Evolutionary conservation across 2,329 filamentous ascomycete species (phyloP).

Genomic region (Parafenestella ontariensis): DNA sequence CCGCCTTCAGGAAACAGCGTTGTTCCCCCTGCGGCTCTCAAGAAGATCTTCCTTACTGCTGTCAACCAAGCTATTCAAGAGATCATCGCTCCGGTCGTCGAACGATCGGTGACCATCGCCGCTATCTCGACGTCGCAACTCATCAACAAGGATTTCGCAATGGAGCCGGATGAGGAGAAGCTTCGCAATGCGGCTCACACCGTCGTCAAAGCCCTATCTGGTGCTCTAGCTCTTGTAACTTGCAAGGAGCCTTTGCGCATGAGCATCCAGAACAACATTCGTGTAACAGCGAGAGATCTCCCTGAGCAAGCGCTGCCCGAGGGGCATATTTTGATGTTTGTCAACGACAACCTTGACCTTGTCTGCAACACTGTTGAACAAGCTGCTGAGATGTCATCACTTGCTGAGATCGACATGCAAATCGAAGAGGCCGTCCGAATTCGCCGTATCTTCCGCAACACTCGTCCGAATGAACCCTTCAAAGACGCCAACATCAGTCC

Average conservation of each 20-base stretch:
- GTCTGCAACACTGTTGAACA: constrained; percentile 95
- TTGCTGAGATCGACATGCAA: constrained; percentile 94
- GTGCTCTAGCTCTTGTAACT: constrained; percentile 93
- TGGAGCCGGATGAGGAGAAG: constrained; percentile 87
- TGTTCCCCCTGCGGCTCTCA: constrained; percentile 70
- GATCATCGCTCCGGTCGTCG: constrained; percentile 96
- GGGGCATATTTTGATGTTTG: constrained; percentile 96
- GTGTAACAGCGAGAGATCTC: constrained; percentile 74
- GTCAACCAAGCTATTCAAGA: constrained; percentile 91
- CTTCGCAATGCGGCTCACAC: constrained; percentile 86
- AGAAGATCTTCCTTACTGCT: constrained; percentile 80
- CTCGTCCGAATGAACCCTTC: constrained; percentile 83
- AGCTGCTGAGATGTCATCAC: constrained; percentile 89
- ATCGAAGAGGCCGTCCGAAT: constrained; percentile 81
- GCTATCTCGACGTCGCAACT: constrained; percentile 96
- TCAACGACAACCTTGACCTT: constrained; percentile 94
- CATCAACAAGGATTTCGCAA: constrained; percentile 94
- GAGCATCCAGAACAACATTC: constrained; percentile 97
- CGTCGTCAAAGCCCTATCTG: constrained; percentile 94
- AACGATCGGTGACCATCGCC: constrained; percentile 96
- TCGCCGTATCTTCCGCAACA: constrained; percentile 75
- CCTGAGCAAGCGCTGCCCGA: constrained; percentile 81
- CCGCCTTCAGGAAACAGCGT: constrained; percentile 73
- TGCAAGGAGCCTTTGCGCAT: constrained; percentile 96
- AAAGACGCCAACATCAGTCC: constrained; percentile 81